These are phyloP conservation scores for Veloboletus limbatus DNA, from an alignment of 1,284 basidiomycete species.

Conservation along the genomic window DNA sequence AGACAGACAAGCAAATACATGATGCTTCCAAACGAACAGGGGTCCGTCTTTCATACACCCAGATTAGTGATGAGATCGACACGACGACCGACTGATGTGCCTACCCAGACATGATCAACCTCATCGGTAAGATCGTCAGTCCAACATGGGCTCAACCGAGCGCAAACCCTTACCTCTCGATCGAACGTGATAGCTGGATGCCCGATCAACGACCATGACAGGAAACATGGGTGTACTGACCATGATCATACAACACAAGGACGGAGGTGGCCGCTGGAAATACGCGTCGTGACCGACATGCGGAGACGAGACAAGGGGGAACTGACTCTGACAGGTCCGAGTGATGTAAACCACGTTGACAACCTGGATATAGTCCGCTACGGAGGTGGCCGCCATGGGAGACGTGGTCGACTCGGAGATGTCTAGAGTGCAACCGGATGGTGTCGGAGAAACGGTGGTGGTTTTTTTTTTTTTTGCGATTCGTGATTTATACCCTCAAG, in stretches of 20 bases:
- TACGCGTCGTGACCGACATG: background rate
- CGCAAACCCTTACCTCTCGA: conserved; percentile 2
- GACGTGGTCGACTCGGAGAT: background rate
- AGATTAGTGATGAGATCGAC: background rate
- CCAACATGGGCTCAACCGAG: background rate
- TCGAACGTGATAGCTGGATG: conserved; percentile 3
- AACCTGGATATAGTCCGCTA: background rate
- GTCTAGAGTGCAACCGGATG: background rate
- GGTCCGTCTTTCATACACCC: background rate
- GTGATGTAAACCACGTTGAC: conserved; percentile 1
- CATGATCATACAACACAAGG: conserved; percentile 5
- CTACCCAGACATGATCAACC: conserved; percentile 8
- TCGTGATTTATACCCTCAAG: conserved; percentile 1
- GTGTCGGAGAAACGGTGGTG: background rate
- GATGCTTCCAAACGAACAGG: conserved; percentile 7
- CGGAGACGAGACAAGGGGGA: background rate
- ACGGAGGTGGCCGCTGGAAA: background rate
- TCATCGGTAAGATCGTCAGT: background rate
- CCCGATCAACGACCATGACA: background rate
- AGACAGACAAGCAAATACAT: conserved; percentile 6
- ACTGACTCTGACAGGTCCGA: conserved; percentile 5
- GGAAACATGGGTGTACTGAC: background rate
- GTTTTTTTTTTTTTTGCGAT: background rate
- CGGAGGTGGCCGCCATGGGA: background rate
- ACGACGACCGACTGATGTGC: background rate